phyloP scores from a whole-genome alignment of 345 rosid genomes.

The Citrus hindsii region DNA sequence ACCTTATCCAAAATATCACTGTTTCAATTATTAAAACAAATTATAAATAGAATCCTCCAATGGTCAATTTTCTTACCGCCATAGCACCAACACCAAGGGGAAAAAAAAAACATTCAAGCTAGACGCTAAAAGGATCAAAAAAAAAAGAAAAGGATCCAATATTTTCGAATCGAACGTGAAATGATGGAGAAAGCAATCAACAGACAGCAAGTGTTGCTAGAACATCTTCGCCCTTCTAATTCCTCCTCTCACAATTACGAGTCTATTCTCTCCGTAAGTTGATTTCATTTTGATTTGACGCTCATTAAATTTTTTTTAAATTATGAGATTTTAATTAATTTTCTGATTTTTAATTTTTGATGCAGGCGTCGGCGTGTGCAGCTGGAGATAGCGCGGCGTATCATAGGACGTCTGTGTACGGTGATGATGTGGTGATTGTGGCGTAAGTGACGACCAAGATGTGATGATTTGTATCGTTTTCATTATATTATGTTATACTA shows the following conservation, averaged over 20 bases:
- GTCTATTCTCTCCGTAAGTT: slow-evolving; percentile 64
- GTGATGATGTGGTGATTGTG: slow-evolving; percentile 87
- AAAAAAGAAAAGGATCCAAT: no score
- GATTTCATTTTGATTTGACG: neutral
- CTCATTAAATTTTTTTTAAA: neutral
- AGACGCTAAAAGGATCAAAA: no score
- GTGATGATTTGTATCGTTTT: neutral
- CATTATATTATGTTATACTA: neutral
- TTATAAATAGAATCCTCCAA: neutral
- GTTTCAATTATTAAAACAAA: no score
- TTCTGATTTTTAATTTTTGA: neutral
- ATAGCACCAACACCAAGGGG: neutral
- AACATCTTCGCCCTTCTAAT: slow-evolving; percentile 77
- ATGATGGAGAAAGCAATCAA: slow-evolving; percentile 85
- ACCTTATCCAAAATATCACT: neutral
- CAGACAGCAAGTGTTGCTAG: slow-evolving; percentile 80
- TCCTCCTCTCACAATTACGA: slow-evolving; percentile 48
- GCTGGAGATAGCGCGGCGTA: slow-evolving; percentile 96
- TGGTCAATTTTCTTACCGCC: neutral
- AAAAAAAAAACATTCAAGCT: no score
- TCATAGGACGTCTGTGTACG: slow-evolving; percentile 68
- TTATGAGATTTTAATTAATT: neutral
- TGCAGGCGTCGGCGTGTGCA: slow-evolving; percentile 68
- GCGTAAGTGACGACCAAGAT: slow-evolving; percentile 48
- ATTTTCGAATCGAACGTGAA: neutral